These are phyloP conservation scores for Geotrichum ghanense DNA, from an alignment of 805 yeast species.

Conservation along the genomic window DNA sequence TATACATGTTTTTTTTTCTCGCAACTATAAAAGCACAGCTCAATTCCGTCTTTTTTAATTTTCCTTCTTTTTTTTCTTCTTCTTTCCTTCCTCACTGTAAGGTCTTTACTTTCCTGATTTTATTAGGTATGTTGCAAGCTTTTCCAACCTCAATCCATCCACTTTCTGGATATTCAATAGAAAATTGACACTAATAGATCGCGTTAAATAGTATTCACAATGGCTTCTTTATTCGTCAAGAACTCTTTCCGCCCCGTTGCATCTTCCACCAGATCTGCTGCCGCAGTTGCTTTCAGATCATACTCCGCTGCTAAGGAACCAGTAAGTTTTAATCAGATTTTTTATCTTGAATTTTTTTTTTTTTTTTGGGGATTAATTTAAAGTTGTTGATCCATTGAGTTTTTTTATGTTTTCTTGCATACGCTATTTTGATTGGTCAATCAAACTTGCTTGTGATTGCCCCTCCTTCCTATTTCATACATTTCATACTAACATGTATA, in stretches of 20 bases:
- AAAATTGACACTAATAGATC: too few species aligned
- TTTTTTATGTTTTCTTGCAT: too few species aligned
- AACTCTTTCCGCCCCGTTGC: slow-evolving; percentile 2
- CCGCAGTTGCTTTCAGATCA: neutral
- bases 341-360: neutral
- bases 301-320: neutral
- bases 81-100: neutral
- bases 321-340: neutral
- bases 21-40: neutral
- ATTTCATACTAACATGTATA: too few species aligned
- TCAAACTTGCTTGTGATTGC: too few species aligned
- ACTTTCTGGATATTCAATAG: too few species aligned
- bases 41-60: neutral
- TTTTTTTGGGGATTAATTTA: too few species aligned
- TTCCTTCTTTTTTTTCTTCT: neutral
- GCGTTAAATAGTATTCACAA: neutral
- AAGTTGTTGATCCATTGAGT: too few species aligned
- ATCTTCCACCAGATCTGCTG: slow-evolving; percentile 1
- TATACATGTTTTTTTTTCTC: too few species aligned
- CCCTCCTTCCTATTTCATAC: too few species aligned
- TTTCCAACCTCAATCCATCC: too few species aligned
- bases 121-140: slow-evolving; percentile 2
- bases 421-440: too few species aligned
- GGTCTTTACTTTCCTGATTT: neutral
- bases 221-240: neutral